A percentile compares a stretch with the other conserved stretches of the same genome.
Conservation (phyloP, 768 basidiomycete species). For the Dacryopinax spathularia region DNA sequence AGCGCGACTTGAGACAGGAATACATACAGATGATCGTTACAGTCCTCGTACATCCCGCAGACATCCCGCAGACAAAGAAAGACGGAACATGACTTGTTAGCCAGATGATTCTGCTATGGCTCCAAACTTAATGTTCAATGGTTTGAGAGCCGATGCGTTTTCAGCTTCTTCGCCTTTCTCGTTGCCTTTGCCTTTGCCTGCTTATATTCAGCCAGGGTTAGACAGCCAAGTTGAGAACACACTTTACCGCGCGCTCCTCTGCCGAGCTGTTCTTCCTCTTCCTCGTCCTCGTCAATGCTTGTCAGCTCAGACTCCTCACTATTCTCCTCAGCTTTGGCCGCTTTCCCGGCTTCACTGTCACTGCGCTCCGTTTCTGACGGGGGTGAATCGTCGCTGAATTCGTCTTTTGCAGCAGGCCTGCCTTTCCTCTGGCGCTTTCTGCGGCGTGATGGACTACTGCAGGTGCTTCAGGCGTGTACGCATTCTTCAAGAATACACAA, state of each 20-base stretch:
- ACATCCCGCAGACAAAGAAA: too few species aligned
- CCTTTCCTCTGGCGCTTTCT: neutral
- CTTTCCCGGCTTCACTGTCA: slow-evolving; percentile 7
- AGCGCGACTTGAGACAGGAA: too few species aligned
- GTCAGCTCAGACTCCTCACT: slow-evolving; percentile 4
- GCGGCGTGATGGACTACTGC: neutral
- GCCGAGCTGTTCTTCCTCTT: slow-evolving; percentile 12
- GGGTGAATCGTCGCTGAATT: neutral
- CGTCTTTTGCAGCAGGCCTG: neutral
- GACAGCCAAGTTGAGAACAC: neutral
- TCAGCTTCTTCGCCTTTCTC: neutral
- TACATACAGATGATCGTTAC: too few species aligned
- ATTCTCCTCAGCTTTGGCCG: slow-evolving; percentile 11
- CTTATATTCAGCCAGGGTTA: neutral
- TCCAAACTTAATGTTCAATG: too few species aligned
- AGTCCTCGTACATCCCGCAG: too few species aligned
- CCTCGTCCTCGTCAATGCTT: neutral
- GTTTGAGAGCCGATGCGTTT: neutral
- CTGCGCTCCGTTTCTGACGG: slow-evolving; percentile 7
- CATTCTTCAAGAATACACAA: neutral
- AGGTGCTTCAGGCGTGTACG: neutral
- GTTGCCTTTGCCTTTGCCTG: neutral
- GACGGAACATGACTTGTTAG: too few species aligned
- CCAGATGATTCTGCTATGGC: too few species aligned
- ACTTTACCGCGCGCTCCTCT: slow-evolving; percentile 20